These are phyloP conservation scores for Scedosporium minutisporum DNA, from an alignment of 2,329 filamentous ascomycete genomes.

Conservation along the genomic window DNA sequence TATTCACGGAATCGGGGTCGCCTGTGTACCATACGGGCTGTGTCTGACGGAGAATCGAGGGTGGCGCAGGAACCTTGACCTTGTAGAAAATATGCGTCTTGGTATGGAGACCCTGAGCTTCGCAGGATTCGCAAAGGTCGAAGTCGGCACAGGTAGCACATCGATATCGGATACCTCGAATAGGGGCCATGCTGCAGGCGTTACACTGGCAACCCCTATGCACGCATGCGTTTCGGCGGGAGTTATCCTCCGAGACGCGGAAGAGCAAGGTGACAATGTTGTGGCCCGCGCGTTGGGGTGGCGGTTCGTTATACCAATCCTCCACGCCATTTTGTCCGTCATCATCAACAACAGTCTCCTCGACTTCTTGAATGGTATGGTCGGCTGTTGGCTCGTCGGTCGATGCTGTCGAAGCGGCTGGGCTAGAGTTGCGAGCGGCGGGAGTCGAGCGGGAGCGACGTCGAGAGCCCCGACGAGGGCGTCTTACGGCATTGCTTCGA, in stretches of 20 bases:
- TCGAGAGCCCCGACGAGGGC: conserved; percentile 27
- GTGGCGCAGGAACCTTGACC: conserved; percentile 79
- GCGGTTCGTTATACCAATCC: conserved; percentile 43
- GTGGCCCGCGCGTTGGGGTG: conserved; percentile 51
- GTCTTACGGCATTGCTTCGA: conserved; percentile 59
- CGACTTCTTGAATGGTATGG: conserved; percentile 29
- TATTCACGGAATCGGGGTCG: conserved; percentile 63
- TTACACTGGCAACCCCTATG: conserved; percentile 92
- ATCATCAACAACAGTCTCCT: conserved; percentile 25
- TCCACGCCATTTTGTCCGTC: conserved; percentile 26
- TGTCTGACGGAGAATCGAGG: conserved; percentile 70
- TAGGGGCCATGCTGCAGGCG: conserved; percentile 76
- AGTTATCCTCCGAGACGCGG: conserved; percentile 88
- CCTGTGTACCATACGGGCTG: conserved; percentile 83
- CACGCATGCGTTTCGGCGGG: conserved; percentile 76
- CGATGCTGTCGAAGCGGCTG: conserved; percentile 28
- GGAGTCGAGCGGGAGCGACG: conserved; percentile 12
- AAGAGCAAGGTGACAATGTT: conserved; percentile 81
- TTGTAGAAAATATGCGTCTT: conserved; percentile 98
- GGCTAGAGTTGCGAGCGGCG: conserved; percentile 11
- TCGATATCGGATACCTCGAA: conserved; percentile 84
- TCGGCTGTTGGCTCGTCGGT: conserved; percentile 31
- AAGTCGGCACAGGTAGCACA: conserved; percentile 95
- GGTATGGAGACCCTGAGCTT: conserved; percentile 65
- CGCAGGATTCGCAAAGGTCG: conserved; percentile 89